Evolutionary conservation across 768 basidiomycete genomes (phyloP), one percentile per base, ranked within the genome.

Genomic region (Piloderma croceum): DNA sequence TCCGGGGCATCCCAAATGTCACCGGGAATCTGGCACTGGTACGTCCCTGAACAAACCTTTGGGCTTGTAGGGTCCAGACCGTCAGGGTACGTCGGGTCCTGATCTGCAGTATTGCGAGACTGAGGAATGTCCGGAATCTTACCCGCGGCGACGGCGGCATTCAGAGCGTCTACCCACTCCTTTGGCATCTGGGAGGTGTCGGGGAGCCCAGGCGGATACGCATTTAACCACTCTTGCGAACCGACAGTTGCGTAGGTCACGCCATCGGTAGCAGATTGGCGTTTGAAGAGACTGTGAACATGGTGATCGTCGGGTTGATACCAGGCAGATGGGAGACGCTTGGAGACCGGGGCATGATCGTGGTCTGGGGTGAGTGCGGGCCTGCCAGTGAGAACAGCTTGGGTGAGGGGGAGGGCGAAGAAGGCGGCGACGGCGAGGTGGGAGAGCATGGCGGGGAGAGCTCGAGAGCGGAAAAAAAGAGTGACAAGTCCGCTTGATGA

Each of bases 1-100:
- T 71, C 58, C 0, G 91, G 90, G 1, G 83, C 85, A 45, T 92
- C 77, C 77, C 81, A 83, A 36, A 88, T 53, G 47, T 89, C 86
- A 9, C 72, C 78, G 4, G 69, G 48, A 31, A 66, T 70, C 33
- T 56, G 54, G 58, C 88, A 91, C 53, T 80, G 74, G 64, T 77
- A 81, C 0, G 83, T 84, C 18, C 82, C 71, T 2, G 89, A 90
- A 63, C 90, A 94, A 45, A 94, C 71, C 6, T 67, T 48, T 6
- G 70, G 56, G 47, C 77, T 64, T 32, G 47, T 52, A 23, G 73
- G 69, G 47, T 75, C 61, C 34, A 52, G 48, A 12, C 64, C 64
- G 3, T 51, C 6, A 7, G 67, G 62, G 46, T 76, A 75, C 3
- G 47, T 55, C 1, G 68, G 70, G n/a, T n/a, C n/a, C 7, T 51